phyloP scores from a whole-genome alignment of 345 rosid genomes.

The Limnanthes douglasii region DNA sequence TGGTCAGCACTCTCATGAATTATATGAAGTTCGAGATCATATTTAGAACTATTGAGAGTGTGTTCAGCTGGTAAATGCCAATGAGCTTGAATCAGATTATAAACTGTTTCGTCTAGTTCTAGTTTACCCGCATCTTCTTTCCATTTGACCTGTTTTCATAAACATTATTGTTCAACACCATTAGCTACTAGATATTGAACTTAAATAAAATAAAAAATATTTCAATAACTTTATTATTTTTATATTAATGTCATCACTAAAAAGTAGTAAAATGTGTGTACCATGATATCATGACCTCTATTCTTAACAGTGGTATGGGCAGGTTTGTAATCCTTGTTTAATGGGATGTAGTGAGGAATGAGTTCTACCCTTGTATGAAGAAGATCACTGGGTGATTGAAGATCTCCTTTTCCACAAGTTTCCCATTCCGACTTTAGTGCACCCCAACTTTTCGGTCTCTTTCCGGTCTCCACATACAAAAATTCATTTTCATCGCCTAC shows the following conservation, averaged over 20 bases:
- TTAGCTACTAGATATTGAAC: constrained; percentile 57
- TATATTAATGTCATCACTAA: neutral
- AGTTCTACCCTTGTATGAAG: constrained; percentile 10
- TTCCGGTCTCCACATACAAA: constrained; percentile 20
- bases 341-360: constrained; percentile 14
- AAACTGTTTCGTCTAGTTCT: too few relatives aligned
- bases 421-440: constrained; percentile 29
- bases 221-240: constrained; percentile 32
- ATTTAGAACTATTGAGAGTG: constrained; percentile 10
- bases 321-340: constrained; percentile 34
- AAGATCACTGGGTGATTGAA: constrained; percentile 65
- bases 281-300: constrained; percentile 57
- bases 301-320: constrained; percentile 36
- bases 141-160: constrained; percentile 41
- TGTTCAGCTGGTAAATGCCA: neutral
- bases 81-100: neutral
- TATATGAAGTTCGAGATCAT: constrained; percentile 43
- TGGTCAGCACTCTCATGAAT: constrained; percentile 28
- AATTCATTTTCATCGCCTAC: constrained; percentile 30
- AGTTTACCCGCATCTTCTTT: too few relatives aligned
- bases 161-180: constrained; percentile 53
- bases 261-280: too few relatives aligned
- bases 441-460: constrained; percentile 43
- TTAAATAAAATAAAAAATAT: too few relatives aligned
- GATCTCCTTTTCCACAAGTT: constrained; percentile 29